These are phyloP conservation scores for Hamigera avellanea DNA, from an alignment of 495 filamentous ascomycete species.

Conservation along the genomic window DNA sequence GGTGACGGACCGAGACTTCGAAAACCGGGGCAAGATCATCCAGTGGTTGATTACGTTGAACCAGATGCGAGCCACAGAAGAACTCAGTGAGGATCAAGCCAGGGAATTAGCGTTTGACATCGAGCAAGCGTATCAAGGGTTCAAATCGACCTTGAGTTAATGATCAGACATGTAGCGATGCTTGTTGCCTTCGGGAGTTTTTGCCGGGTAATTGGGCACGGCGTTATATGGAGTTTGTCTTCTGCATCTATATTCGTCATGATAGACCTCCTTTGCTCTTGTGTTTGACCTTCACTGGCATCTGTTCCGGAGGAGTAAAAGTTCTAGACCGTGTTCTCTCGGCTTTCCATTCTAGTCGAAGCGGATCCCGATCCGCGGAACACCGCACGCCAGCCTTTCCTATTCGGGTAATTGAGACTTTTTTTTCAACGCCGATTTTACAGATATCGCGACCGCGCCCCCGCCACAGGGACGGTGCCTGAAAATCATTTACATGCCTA, in stretches of 20 bases:
- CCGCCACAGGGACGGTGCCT: background rate
- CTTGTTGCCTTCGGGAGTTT: background rate
- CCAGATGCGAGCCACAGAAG: conserved; percentile 91
- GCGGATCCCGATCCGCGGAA: conserved; percentile 16
- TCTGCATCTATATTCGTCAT: no score
- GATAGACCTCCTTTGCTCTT: background rate
- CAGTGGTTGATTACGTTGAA: conserved; percentile 96
- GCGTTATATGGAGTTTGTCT: no score
- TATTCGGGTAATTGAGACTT: conserved; percentile 27
- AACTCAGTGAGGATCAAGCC: conserved; percentile 76
- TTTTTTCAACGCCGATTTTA: conserved; percentile 20
- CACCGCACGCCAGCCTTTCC: conserved; percentile 24
- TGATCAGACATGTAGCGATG: background rate
- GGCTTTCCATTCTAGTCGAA: background rate
- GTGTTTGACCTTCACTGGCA: no score
- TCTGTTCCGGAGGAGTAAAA: background rate
- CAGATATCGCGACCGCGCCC: conserved; percentile 1
- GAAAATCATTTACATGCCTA: background rate
- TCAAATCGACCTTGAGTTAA: conserved; percentile 59
- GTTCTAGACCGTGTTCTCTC: background rate
- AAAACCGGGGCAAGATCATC: conserved; percentile 90
- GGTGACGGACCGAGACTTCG: conserved; percentile 87
- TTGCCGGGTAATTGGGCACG: background rate
- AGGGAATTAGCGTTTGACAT: conserved; percentile 82
- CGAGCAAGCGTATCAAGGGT: conserved; percentile 82